Base-by-base conservation (phyloP, 177 flowering plant genomes). In the Vitis hybrid region DNA sequence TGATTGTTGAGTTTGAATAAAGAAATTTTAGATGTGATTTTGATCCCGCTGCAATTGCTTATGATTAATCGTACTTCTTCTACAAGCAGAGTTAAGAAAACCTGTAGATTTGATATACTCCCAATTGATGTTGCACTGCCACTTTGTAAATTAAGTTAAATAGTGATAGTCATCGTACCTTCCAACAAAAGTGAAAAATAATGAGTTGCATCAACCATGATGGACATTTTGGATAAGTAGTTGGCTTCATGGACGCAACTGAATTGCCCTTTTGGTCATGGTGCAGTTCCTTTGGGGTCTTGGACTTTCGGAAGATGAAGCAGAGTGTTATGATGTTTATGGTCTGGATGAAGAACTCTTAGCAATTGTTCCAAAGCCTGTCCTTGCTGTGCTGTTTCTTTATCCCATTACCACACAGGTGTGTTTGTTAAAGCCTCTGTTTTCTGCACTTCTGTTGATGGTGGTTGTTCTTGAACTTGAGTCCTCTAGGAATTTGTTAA, bases 301-400 rank as follows among this genome's bases (percentile, higher is more conserved):
- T 48, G 99, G 98, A 64, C 87, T 96, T 70, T 84, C 83, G 0
- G 87, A 74, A 60, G 83, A 76, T 15, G 93, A 92, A 76, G 98
- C 85, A 1, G 98, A 90, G 80, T 96, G 92, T 80, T 79, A 65
- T 74, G 99, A 93, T 78, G 98, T 96, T 51, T 96, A 88, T 76
- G 98, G 99, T 16, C 80, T 96, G 72, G 99, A 93, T 68, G 97
- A 88, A 7, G 99, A 96, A 59, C 91, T 96, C 56, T 74, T 96
- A 76, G 94, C 76, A 66, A 93, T 93, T 97, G 97, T 96, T 59
- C 98, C 99, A 7, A 81, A 96, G 79, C 99, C 98, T 57, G 95
- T 92, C 2, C 87, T 93, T 72, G 97, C 97, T 57, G 97, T 96
- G 50, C 76, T 93, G 60, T 92, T 88, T 70, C 95, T 96, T 26